These are phyloP conservation scores for Microsporum audouinii DNA, from an alignment of 2,329 filamentous ascomycete genomes.

Conservation along the genomic window DNA sequence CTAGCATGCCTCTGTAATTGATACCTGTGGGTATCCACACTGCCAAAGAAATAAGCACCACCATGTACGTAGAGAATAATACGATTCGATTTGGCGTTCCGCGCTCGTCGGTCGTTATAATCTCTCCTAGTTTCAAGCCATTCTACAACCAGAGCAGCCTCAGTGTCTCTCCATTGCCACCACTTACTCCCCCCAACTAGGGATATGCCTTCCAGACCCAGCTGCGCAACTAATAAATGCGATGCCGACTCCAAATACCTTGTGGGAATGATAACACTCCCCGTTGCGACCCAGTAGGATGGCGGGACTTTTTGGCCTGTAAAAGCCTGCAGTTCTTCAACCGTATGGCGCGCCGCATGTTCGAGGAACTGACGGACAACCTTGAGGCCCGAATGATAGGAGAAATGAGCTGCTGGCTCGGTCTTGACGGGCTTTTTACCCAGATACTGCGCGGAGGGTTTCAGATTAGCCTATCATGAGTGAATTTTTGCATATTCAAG, in stretches of 20 bases:
- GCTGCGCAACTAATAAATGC: conserved; percentile 54
- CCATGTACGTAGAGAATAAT: conserved; percentile 93
- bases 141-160: conserved; percentile 61
- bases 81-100: conserved; percentile 50
- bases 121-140: conserved; percentile 95
- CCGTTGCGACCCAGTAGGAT: conserved; percentile 74
- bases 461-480: conserved; percentile 6
- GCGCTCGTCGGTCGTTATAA: conserved; percentile 58
- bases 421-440: conserved; percentile 63
- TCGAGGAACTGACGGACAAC: conserved; percentile 76
- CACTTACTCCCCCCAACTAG: conserved; percentile 70
- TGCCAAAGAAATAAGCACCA: conserved; percentile 90
- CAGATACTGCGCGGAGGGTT: conserved; percentile 52
- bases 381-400: conserved; percentile 84
- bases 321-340: conserved; percentile 88
- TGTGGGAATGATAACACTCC: conserved; percentile 54
- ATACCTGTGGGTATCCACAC: conserved; percentile 93
- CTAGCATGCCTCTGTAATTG: conserved; percentile 92
- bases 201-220: conserved; percentile 64
- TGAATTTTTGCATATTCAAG: conserved; percentile 8
- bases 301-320: conserved; percentile 84
- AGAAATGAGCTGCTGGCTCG: conserved; percentile 79
- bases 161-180: conserved; percentile 73
- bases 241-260: conserved; percentile 57
- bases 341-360: conserved; percentile 76